Conservation (phyloP, 768 basidiomycete species). For the Trametes cinnabarina region DNA sequence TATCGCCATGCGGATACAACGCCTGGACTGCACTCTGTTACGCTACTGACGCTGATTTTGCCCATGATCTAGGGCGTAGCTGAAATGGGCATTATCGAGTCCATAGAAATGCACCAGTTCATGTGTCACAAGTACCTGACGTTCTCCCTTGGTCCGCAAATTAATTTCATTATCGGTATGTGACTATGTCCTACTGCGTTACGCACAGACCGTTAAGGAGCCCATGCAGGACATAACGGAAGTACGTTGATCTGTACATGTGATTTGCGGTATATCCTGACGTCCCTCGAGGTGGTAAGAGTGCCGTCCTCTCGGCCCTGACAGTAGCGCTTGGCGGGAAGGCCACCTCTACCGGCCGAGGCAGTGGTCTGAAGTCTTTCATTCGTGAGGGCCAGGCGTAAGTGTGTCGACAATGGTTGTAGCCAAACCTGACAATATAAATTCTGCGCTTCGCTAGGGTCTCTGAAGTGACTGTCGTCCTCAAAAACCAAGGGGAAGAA, state of each 20-base stretch:
- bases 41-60: background rate
- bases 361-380: constrained; percentile 78
- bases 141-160: constrained; percentile 86
- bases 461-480: constrained; percentile 71
- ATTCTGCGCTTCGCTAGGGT: constrained; percentile 37
- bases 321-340: constrained; percentile 94
- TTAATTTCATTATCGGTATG: constrained; percentile 95
- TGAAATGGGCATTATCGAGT: constrained; percentile 84
- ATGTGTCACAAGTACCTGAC: constrained; percentile 91
- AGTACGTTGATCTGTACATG: constrained; percentile 53
- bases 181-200: background rate
- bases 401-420: constrained; percentile 23
- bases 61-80: constrained; percentile 60
- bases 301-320: constrained; percentile 89
- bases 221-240: constrained; percentile 76
- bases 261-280: background rate
- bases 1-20: constrained; percentile 1
- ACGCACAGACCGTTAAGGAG: background rate
- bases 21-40: background rate
- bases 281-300: constrained; percentile 74
- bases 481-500: constrained; percentile 91
- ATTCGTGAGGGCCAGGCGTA: constrained; percentile 82
- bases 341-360: constrained; percentile 87
- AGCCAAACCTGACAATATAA: no score
- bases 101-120: constrained; percentile 86